Conservation (phyloP, 768 basidiomycete species). For the Suillus plorans region DNA sequence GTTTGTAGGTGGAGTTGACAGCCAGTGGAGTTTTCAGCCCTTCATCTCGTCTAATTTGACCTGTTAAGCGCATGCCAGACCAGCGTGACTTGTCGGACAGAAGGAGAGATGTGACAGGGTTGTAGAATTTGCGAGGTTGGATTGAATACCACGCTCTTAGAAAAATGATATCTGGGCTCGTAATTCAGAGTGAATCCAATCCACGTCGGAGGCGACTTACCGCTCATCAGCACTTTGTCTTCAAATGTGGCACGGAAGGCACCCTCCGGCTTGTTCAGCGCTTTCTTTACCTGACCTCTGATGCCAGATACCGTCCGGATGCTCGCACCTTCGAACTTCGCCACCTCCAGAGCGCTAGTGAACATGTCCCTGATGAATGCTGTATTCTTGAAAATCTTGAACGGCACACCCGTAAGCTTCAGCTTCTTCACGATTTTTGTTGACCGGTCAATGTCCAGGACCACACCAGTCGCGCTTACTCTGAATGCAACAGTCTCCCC, state of each 20-base stretch:
- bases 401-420: conserved; percentile 92
- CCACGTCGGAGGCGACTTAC: conserved; percentile 44
- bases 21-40: conserved; percentile 78
- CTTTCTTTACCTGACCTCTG: conserved; percentile 96
- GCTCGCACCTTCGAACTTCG: conserved; percentile 98
- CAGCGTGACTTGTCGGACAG: conserved; percentile 80
- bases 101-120: conserved; percentile 90
- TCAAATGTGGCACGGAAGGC: conserved; percentile 97
- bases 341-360: conserved; percentile 86
- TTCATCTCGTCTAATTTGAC: conserved; percentile 86
- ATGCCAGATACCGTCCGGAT: conserved; percentile 94
- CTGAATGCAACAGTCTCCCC: conserved; percentile 76
- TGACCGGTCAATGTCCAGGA: conserved; percentile 89
- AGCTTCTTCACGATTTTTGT: conserved; percentile 98
- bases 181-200: not conserved
- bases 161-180: conserved; percentile 82
- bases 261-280: conserved; percentile 91
- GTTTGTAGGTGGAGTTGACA: conserved; percentile 87
- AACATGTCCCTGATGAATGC: conserved; percentile 99
- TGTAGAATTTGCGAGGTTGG: conserved; percentile 94
- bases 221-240: conserved; percentile 95
- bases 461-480: conserved; percentile 90
- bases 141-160: conserved; percentile 96
- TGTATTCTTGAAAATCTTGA: conserved; percentile 99
- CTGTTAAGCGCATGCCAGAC: conserved; percentile 95